Conservation (phyloP, 2,329 filamentous ascomycete genomes). For the Monascus ruber region DNA sequence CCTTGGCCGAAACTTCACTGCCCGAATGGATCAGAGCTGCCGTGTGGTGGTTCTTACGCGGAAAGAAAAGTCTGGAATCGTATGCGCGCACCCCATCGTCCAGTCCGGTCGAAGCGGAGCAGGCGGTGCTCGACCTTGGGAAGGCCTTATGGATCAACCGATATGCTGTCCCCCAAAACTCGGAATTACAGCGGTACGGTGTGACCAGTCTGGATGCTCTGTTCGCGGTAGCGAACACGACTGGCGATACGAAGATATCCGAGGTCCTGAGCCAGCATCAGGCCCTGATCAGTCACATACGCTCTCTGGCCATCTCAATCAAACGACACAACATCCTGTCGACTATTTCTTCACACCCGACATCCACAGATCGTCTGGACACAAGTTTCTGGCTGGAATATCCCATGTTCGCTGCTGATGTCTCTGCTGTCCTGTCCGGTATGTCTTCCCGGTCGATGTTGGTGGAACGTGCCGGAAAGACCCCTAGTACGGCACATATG, state of each 20-base stretch:
- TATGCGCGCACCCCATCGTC: slow-evolving; percentile 55
- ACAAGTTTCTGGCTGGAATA: slow-evolving; percentile 74
- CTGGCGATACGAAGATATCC: slow-evolving; percentile 34
- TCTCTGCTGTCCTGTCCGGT: slow-evolving; percentile 58
- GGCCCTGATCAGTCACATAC: slow-evolving; percentile 52
- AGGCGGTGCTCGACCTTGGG: slow-evolving; percentile 74
- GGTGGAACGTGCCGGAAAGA: slow-evolving; percentile 37
- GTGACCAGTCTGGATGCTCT: slow-evolving; percentile 28
- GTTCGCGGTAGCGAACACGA: slow-evolving; percentile 30
- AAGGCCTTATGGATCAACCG: slow-evolving; percentile 73
- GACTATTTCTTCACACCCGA: slow-evolving; percentile 46
- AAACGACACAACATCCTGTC: slow-evolving; percentile 70
- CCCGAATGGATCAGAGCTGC: slow-evolving; percentile 60
- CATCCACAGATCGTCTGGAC: slow-evolving; percentile 66
- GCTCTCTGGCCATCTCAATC: slow-evolving; percentile 70
- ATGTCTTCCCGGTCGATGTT: slow-evolving; percentile 34
- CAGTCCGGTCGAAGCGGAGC: slow-evolving; percentile 47
- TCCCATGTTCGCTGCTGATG: slow-evolving; percentile 59
- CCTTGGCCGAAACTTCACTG: slow-evolving; percentile 51
- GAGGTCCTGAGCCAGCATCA: slow-evolving; percentile 42
- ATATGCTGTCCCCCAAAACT: slow-evolving; percentile 28
- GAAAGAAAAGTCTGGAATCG: slow-evolving; percentile 62
- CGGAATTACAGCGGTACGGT: slow-evolving; percentile 29
- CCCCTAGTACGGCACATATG: slow-evolving; percentile 48
- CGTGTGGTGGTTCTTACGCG: slow-evolving; percentile 83